These are phyloP conservation scores for Claviceps paspali DNA, from an alignment of 2,329 filamentous ascomycete species.

Conservation along the genomic window DNA sequence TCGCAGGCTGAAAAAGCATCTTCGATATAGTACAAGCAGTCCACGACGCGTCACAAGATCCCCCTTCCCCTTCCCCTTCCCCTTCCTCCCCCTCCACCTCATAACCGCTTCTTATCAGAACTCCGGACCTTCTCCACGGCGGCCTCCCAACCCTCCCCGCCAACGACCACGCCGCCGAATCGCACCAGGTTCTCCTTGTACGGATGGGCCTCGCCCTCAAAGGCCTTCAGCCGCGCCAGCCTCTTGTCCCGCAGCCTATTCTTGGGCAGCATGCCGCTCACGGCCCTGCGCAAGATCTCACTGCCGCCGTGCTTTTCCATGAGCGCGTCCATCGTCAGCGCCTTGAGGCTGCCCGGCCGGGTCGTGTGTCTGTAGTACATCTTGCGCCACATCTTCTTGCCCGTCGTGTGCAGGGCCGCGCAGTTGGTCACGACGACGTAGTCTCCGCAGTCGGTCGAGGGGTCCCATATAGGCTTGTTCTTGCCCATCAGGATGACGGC, in stretches of 20 bases:
- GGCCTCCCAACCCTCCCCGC: conserved; percentile 36
- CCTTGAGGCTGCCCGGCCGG: conserved; percentile 69
- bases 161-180: conserved; percentile 46
- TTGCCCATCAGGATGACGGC: conserved; percentile 90
- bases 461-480: conserved; percentile 96
- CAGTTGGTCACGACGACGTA: conserved; percentile 93
- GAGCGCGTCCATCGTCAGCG: conserved; percentile 87
- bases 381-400: conserved; percentile 87
- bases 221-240: conserved; percentile 80
- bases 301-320: conserved; percentile 88
- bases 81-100: conserved; percentile 8
- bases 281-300: conserved; percentile 81
- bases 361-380: conserved; percentile 93
- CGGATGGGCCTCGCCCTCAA: conserved; percentile 83
- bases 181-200: conserved; percentile 78
- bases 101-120: conserved; percentile 35
- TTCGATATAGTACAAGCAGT: neutral
- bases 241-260: conserved; percentile 82
- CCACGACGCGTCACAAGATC: no score
- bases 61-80: neutral
- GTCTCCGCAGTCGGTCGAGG: conserved; percentile 95
- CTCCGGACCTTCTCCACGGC: conserved; percentile 34
- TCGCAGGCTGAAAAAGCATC: neutral
- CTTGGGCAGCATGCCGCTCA: conserved; percentile 95
- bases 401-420: conserved; percentile 71